Evolutionary conservation across 306 rosid genomes (phyloP), one percentile per base, ranked within the genome.

Genomic region (Macrotyloma uniflorum): DNA sequence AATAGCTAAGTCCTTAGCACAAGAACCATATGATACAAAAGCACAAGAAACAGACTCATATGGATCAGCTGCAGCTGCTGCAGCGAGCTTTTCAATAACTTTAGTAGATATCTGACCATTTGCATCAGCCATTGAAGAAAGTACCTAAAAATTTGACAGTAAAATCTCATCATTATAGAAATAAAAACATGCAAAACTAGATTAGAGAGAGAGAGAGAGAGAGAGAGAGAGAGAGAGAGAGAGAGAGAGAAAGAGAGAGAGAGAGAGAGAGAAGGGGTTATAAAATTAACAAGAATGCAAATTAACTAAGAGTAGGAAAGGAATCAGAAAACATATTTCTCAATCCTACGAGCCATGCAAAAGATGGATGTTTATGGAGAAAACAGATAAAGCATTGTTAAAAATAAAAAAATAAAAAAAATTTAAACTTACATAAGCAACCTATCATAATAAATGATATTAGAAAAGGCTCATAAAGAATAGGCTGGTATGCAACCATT

Each of bases 31-130:
- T 53, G 99, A 93, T 58, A 91, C 97, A 88, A 93, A 95, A 80
- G 97, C 97, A 87, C 91, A 87, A 69, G 96, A 84, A 88, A 95
- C 97, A 38, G 98, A 89, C 46, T 85, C 90, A 75, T 89, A 95
- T 11, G 92, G 97, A 87, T 95, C 99, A 76, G 99, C 97, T 19
- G 97, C 99, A 33, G 98, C 98, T 9, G 98, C 99, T 42, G 99
- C 99, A 73, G 99, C 88, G 62, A 95, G 96, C 80, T 85, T 86
- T 86, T 95, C 99, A 86, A 95, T 86, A 82, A 79, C 87, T 64
- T 88, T 74, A 83, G 91, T 55, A 76, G 99, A 91, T 76, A 91
- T 85, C 83, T 90, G 90, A 66, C 97, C 99, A 87, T 91, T 88
- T 73, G 80, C 90, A 91, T 91, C 98, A 74, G 97, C 98, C 97